Evolutionary conservation across 1,284 basidiomycete genomes (phyloP), one percentile per base, ranked within the genome.

Genomic region (Ustilago curta): DNA sequence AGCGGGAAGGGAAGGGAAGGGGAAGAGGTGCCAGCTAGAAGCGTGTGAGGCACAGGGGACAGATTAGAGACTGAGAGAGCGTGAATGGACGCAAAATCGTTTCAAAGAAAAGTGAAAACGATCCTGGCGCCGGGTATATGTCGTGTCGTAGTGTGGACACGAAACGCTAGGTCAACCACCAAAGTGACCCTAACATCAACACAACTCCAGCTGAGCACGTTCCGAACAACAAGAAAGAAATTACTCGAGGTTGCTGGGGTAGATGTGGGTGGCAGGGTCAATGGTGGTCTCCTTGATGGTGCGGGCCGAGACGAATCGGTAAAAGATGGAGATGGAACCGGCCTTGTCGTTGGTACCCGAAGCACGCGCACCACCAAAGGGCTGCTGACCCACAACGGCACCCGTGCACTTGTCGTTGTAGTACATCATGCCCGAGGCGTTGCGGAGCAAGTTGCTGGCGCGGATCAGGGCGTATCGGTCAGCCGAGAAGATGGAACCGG

Each of bases 321-420:
- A 83, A 70, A 84, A 95, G 84, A 97, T 93, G 79, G 89, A 90
- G 77, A 95, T 91, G 75, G 92, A 94, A 16, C 96, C 96, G 0
- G 94, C 93, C 88, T 98, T 99, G 87, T 99, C 97, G 88, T 98
- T 98, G 73, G 97, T 99, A 31, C 97, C 96, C 79, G 92, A 94
- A 23, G 90, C 93, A 49, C 96, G 90, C 7, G 91, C 93, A 61
- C 96, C 97, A 59, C 96, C 96, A 85, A 99, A 99, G 7, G 96
- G 95, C 86, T 99, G 96, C 86, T 97, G 95, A 27, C 84, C 84
- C 8, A 85, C 84, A 45, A 84, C 82, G 31, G 96, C 96, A 65
- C 96, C 96, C 0, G 96, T 97, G 86, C 93, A 96, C 78, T 86
- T 86, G 76, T 84, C 82, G 78, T 86, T 84, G 76, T 83, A 86